These are phyloP conservation scores for Populus hybrid DNA, from an alignment of 441 rosid genomes.

Conservation along the genomic window DNA sequence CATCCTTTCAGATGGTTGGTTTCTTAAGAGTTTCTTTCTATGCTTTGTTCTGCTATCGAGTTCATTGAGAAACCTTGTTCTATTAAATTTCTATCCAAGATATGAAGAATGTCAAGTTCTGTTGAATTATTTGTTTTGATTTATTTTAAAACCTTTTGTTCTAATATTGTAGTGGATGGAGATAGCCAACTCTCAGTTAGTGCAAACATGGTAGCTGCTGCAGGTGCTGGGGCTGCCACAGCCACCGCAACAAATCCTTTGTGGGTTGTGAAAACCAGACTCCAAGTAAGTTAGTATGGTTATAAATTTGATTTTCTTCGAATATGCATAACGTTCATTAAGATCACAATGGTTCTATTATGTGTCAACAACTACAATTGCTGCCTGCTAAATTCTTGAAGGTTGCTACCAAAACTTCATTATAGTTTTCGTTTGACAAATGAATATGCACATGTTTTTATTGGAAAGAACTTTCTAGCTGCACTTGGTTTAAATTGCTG, in stretches of 20 bases:
- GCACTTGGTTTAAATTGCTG: conserved; percentile 6
- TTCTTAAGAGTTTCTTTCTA: conserved; percentile 15
- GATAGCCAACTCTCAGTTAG: conserved; percentile 54
- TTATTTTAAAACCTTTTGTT: neutral
- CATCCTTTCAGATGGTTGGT: conserved; percentile 72
- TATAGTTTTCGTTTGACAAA: neutral
- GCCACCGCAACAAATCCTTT: conserved; percentile 82
- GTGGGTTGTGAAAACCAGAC: conserved; percentile 99
- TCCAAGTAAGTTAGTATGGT: conserved; percentile 20
- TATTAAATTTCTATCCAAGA: neutral
- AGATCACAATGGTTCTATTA: neutral
- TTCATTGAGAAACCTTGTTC: conserved; percentile 15
- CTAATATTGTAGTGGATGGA: conserved; percentile 42
- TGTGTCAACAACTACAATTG: neutral
- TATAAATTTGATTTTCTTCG: neutral
- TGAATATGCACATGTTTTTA: neutral
- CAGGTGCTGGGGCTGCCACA: conserved; percentile 94
- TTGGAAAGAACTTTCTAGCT: neutral
- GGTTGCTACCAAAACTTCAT: neutral
- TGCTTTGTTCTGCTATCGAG: conserved; percentile 7
- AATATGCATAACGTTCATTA: neutral
- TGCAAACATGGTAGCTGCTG: conserved; percentile 85
- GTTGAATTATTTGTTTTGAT: conserved; percentile 1
- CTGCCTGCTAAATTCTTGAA: neutral
- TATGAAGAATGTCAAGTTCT: neutral